Evolutionary conservation across 2,329 filamentous ascomycete genomes (phyloP), one percentile per base, ranked within the genome.

Genomic region (Cyphellophora attinorum): DNA sequence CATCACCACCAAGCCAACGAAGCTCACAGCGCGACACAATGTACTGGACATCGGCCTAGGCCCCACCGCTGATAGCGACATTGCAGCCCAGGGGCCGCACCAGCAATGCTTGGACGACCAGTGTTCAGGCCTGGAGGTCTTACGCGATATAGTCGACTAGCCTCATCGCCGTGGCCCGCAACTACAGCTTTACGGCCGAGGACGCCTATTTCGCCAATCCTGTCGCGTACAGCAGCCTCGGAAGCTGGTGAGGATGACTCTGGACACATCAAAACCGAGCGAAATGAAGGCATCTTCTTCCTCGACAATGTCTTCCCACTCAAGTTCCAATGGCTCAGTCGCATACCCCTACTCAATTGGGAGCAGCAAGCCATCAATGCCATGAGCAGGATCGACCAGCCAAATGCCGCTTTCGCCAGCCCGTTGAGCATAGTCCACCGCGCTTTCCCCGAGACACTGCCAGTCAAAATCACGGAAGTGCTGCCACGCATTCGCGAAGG

Each of bases 301-400:
- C 79, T 96, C 51, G 86, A 93, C 55, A 93, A 91, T 59, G 71
- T 96, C 32, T 93, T 93, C 41, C 89, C 89, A 1, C 67, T 91
- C 17, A 82, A 76, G 48, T 68, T 94, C 19, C 70, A 73, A 49
- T 80, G 76, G 65, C 52, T 76, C 3, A 56, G 76, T 15, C 62
- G 70, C 8, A 53, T 77, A 2, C 65, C 75, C 16, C 65, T 64
- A 47, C 48, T 63, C 42, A 51, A 61, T 27, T 53, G 58, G 42
- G 61, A 65, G 25, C 57, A 56, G 34, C 62, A 56, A 34, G 47
- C 74, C 15, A 64, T 69, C 18, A 56, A 64, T 5, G 49, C 74
- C 3, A 49, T 77, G 34, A 65, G 67, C 45, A 59, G 60, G 23
- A 62, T 76, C 32, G 62, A 74, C 41, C 66, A 62, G 21, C 67